Conservation (phyloP, 768 basidiomycete species). For the Daedaleopsis sinensis region DNA sequence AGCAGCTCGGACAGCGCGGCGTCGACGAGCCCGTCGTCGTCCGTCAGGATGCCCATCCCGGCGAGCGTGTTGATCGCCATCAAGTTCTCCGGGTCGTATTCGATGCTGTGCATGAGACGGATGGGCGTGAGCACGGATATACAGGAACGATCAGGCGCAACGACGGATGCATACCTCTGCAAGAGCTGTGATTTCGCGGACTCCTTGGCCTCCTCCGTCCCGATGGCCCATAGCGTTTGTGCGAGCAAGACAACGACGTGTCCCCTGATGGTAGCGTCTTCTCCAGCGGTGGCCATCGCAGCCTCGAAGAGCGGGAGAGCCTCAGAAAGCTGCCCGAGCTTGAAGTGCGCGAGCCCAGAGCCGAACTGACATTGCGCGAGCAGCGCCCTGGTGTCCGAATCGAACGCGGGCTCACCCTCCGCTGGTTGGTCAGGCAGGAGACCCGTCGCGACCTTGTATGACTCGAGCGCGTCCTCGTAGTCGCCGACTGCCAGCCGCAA, state of each 20-base stretch:
- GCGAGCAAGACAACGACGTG: conserved; percentile 81
- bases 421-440: conserved; percentile 58
- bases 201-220: conserved; percentile 75
- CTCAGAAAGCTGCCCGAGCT: conserved; percentile 57
- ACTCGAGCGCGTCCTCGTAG: conserved; percentile 62
- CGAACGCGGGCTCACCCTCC: conserved; percentile 27
- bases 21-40: conserved; percentile 79
- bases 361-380: conserved; percentile 71
- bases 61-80: conserved; percentile 82
- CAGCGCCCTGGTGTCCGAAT: conserved; percentile 42
- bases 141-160: not conserved
- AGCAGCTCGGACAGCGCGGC: conserved; percentile 85
- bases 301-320: conserved; percentile 71
- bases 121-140: not conserved
- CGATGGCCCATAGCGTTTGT: conserved; percentile 83
- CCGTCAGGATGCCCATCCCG: conserved; percentile 85
- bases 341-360: conserved; percentile 72
- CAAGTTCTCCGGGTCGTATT: conserved; percentile 75
- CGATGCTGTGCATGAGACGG: conserved; percentile 53
- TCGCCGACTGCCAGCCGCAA: conserved; percentile 64
- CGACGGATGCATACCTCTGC: conserved; percentile 62
- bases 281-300: conserved; percentile 58
- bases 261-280: conserved; percentile 53
- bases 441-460: conserved; percentile 73
- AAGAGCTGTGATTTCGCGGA: conserved; percentile 77